These are phyloP conservation scores for Diaporthe aspalathi DNA, from an alignment of 2,329 filamentous ascomycete species.

Conservation along the genomic window DNA sequence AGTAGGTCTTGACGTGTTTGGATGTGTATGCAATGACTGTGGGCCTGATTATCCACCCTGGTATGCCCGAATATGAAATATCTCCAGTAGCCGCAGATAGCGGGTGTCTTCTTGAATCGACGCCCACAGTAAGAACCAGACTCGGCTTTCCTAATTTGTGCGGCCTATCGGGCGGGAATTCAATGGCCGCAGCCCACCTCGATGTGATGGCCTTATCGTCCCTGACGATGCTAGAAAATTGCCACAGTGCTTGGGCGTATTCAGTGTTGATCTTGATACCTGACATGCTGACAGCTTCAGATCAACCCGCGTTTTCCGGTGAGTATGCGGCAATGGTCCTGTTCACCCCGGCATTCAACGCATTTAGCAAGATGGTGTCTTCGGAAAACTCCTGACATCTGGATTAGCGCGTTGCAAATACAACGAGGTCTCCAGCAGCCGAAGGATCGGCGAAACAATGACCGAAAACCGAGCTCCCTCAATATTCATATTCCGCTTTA, in stretches of 20 bases:
- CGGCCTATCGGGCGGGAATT: background rate
- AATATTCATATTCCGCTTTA: background rate
- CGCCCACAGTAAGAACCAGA: background rate
- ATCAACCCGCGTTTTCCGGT: background rate
- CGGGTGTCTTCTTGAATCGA: background rate
- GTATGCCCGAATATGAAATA: background rate
- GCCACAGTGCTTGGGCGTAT: background rate
- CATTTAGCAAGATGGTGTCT: background rate
- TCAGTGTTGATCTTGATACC: background rate
- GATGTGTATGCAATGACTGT: background rate
- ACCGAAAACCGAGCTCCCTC: background rate
- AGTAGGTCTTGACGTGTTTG: slow-evolving; percentile 6
- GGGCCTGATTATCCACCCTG: background rate
- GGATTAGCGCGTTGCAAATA: background rate
- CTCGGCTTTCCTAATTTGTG: background rate
- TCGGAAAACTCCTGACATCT: background rate
- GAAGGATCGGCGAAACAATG: background rate
- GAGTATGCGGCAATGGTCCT: too few species aligned
- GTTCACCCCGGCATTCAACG: too few species aligned
- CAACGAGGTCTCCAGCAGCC: background rate
- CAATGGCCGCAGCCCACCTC: background rate
- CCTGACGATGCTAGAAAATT: background rate
- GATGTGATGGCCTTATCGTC: background rate
- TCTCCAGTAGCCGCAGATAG: background rate
- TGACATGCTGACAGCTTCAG: background rate